phyloP scores from a whole-genome alignment of 2,329 filamentous ascomycete genomes.

The Botryotinia narcissicola region DNA sequence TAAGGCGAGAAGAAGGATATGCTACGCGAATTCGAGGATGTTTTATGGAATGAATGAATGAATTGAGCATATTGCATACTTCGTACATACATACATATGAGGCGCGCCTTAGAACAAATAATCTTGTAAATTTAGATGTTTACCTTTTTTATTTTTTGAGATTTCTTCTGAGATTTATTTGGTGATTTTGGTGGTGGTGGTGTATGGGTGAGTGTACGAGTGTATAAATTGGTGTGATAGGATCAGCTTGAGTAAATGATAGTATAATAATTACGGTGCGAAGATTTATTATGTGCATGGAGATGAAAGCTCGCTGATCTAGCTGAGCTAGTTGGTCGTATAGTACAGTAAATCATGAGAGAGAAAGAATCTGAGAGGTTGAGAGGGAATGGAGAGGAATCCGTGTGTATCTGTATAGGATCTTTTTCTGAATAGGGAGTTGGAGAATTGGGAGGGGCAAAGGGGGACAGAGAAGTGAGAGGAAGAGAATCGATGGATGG shows the following conservation, averaged over 20 bases:
- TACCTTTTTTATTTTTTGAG: neutral
- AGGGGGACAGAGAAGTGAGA: neutral
- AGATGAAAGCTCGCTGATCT: neutral
- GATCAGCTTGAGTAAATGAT: neutral
- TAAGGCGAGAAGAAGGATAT: neutral
- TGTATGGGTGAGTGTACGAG: neutral
- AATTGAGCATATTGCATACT: neutral
- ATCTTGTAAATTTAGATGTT: conserved; percentile 6
- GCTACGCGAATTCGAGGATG: neutral
- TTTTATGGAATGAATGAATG: conserved; percentile 6
- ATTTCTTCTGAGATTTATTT: neutral
- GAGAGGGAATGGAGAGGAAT: neutral
- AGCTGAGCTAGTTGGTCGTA: neutral
- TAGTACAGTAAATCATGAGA: neutral
- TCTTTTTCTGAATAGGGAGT: neutral
- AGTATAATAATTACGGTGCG: neutral
- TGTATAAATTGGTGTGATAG: neutral
- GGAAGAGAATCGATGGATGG: neutral
- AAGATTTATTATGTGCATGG: neutral
- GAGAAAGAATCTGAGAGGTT: too few species aligned
- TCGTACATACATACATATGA: neutral
- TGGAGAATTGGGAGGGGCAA: too few species aligned
- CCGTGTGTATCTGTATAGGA: neutral
- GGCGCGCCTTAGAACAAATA: neutral
- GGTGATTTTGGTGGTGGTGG: neutral